Evolutionary conservation across 148 eudicot genomes (phyloP).

Genomic region (Fagopyrum homotropicum): DNA sequence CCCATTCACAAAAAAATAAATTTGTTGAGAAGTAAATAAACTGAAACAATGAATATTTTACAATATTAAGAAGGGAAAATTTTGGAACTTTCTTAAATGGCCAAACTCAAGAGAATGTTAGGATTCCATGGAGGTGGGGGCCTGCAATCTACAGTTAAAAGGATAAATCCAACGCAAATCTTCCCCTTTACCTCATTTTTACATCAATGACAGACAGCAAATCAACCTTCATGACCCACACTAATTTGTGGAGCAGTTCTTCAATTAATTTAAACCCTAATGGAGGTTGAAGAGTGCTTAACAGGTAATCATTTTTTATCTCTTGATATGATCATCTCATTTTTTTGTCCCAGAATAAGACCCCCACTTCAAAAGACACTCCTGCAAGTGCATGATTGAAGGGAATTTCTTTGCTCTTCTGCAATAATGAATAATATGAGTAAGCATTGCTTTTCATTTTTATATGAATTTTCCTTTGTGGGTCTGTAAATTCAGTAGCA

Average conservation of each 20-base stretch:
- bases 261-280: background rate
- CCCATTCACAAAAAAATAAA: no score
- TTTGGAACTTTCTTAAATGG: slow-evolving; percentile 38
- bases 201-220: background rate
- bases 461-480: slow-evolving; percentile 19
- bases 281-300: slow-evolving; percentile 11
- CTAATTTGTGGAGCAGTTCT: background rate
- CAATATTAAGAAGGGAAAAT: background rate
- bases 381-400: slow-evolving; percentile 49
- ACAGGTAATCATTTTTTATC: background rate
- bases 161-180: background rate
- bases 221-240: background rate
- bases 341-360: background rate
- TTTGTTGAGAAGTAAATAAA: no score
- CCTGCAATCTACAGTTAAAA: slow-evolving; percentile 6
- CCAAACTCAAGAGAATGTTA: slow-evolving; percentile 45
- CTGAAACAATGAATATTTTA: no score
- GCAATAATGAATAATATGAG: slow-evolving; percentile 17
- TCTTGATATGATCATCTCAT: background rate
- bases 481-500: slow-evolving; percentile 37
- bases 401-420: slow-evolving; percentile 30
- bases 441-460: background rate
- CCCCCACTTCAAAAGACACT: slow-evolving; percentile 12
- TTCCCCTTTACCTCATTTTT: slow-evolving; percentile 7
- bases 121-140: slow-evolving; percentile 30